Evolutionary conservation across 768 basidiomycete genomes (phyloP).

Genomic region (Kwoniella sp.): DNA sequence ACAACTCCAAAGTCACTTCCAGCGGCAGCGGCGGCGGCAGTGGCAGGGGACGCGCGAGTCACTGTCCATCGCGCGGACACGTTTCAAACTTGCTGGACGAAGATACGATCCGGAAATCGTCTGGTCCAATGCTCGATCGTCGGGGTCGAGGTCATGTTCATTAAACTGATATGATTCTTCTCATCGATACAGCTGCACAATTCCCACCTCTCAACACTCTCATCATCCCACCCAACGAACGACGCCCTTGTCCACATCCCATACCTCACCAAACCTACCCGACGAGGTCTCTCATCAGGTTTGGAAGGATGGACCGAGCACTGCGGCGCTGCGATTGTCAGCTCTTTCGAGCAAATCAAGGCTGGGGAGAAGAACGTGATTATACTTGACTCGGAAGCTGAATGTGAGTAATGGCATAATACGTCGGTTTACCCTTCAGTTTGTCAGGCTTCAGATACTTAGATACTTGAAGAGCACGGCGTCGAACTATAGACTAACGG

Average conservation of each 20-base stretch:
- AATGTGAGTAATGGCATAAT: slow-evolving; percentile 29
- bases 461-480: no score
- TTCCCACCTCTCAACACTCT: neutral
- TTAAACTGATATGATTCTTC: no score
- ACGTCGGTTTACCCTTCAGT: no score
- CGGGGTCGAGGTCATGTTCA: no score
- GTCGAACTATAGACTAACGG: no score
- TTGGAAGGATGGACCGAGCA: slow-evolving; percentile 38
- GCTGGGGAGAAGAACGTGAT: slow-evolving; percentile 33
- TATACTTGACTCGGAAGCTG: slow-evolving; percentile 21
- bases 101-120: no score
- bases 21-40: no score
- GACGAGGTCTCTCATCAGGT: slow-evolving; percentile 19
- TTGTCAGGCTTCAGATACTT: no score
- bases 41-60: no score
- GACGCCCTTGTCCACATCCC: slow-evolving; percentile 48
- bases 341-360: slow-evolving; percentile 5
- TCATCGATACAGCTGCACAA: neutral
- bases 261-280: slow-evolving; percentile 36
- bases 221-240: slow-evolving; percentile 1
- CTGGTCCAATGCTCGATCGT: neutral
- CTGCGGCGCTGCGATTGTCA: slow-evolving; percentile 40
- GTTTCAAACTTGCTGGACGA: no score
- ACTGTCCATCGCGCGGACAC: no score
- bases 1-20: no score